Evolutionary conservation across 805 yeast species (phyloP).

Genomic region (Grigorovia transvaalensis): DNA sequence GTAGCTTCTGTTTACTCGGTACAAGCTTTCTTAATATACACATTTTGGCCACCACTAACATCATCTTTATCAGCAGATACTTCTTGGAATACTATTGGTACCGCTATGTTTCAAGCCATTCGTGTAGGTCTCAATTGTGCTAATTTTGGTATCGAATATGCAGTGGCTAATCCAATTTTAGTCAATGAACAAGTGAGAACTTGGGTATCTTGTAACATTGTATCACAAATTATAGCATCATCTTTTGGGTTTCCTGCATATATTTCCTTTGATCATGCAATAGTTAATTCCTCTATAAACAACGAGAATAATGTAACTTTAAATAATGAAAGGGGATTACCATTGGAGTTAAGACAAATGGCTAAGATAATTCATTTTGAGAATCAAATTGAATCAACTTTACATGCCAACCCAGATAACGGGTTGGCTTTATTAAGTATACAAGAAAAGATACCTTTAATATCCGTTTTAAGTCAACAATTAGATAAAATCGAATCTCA

Average conservation of each 20-base stretch:
- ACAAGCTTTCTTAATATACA: constrained; percentile 79
- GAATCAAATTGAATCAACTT: constrained; percentile 68
- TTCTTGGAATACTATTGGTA: constrained; percentile 90
- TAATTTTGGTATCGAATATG: constrained; percentile 48
- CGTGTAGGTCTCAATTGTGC: constrained; percentile 85
- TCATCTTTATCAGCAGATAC: constrained; percentile 93
- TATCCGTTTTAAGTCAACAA: constrained; percentile 60
- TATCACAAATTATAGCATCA: constrained; percentile 81
- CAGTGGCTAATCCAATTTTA: constrained; percentile 31
- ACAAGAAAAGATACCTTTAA: constrained; percentile 62
- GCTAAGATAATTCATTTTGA: constrained; percentile 77
- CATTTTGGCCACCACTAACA: constrained; percentile 94
- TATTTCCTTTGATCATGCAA: constrained; percentile 70
- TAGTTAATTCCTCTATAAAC: constrained; percentile 38
- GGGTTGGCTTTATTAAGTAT: constrained; percentile 54
- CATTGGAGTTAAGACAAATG: constrained; percentile 59
- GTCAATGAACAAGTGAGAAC: constrained; percentile 74
- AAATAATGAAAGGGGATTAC: constrained; percentile 30
- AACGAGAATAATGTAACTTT: background rate
- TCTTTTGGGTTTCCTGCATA: constrained; percentile 93
- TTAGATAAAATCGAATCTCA: constrained; percentile 59
- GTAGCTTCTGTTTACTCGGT: constrained; percentile 89
- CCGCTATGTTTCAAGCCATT: constrained; percentile 86
- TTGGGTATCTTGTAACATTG: constrained; percentile 89
- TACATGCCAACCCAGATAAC: constrained; percentile 61